Percentiles rank a stretch among this genome's conserved stretches.
Evolutionary conservation across 2,329 filamentous ascomycete genomes (phyloP).

Genomic region (Hyphodiscus sp.): DNA sequence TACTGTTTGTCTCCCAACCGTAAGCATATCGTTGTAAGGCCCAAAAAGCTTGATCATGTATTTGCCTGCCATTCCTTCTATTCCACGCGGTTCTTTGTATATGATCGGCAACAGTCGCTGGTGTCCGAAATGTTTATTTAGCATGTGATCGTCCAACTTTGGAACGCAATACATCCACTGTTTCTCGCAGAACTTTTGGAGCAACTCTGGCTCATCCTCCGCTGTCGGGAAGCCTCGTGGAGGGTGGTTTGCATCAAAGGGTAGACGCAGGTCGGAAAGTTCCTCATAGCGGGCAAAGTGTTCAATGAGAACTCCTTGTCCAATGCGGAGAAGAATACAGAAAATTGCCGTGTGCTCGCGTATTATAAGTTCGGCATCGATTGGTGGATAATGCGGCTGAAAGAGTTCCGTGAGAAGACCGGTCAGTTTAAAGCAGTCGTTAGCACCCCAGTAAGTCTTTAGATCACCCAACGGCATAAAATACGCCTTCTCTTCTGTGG

Average conservation of each 20-base stretch:
- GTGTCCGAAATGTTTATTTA: constrained; percentile 17
- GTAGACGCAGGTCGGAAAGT: constrained; percentile 4
- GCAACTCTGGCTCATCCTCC: not conserved
- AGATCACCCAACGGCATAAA: constrained; percentile 19
- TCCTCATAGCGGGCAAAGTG: constrained; percentile 17
- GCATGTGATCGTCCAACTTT: constrained; percentile 14
- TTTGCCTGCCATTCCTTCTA: constrained; percentile 14
- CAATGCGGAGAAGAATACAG: constrained; percentile 17
- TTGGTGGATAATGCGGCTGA: constrained; percentile 9
- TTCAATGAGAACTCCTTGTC: constrained; percentile 11
- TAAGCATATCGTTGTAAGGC: constrained; percentile 18
- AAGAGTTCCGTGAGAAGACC: constrained; percentile 17
- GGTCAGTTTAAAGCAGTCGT: constrained; percentile 10
- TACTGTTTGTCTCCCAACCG: not conserved
- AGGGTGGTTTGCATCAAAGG: not conserved
- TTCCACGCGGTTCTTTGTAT: constrained; percentile 10
- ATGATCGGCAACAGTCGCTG: constrained; percentile 26
- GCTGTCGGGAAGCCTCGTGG: not conserved
- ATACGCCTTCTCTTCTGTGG: constrained; percentile 8
- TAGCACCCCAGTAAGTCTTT: constrained; percentile 15
- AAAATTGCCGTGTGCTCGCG: constrained; percentile 19
- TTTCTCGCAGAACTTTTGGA: constrained; percentile 22
- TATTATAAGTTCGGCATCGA: constrained; percentile 17
- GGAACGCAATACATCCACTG: constrained; percentile 27
- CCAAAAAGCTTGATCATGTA: constrained; percentile 24